Percentiles rank a stretch among this genome's conserved stretches.
Conservation (phyloP, 257 asterid species). For the Solanum appendiculatum region DNA sequence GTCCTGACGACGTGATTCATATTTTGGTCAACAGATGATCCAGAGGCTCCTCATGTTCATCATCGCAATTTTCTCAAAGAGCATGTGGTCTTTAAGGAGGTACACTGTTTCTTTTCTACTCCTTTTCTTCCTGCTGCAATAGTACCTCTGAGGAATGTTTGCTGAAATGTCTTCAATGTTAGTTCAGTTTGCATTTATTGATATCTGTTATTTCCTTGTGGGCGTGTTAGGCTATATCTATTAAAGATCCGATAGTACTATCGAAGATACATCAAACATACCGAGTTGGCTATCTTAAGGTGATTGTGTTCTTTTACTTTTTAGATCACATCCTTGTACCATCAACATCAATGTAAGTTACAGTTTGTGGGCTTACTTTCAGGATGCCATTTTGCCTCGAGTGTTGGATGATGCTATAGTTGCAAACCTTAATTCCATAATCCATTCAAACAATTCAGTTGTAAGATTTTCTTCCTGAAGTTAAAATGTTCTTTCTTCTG, state of each 20-base stretch:
- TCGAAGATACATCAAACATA: conserved; percentile 96
- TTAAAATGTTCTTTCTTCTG: not conserved
- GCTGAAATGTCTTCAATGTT: not conserved
- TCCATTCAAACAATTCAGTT: conserved; percentile 75
- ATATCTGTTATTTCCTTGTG: conserved; percentile 4
- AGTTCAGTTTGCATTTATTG: not conserved
- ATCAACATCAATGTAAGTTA: conserved; percentile 7
- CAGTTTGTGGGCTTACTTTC: conserved; percentile 21
- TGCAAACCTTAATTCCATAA: conserved; percentile 65
- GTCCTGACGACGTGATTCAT: conserved; percentile 3
- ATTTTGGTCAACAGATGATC: conserved; percentile 63
- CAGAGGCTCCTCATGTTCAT: conserved; percentile 53
- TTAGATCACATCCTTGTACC: not conserved
- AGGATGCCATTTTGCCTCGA: conserved; percentile 89
- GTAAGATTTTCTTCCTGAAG: conserved; percentile 35
- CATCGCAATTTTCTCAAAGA: conserved; percentile 86
- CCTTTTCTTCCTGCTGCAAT: not conserved
- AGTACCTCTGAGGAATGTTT: not conserved
- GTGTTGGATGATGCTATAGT: conserved; percentile 60
- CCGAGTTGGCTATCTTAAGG: conserved; percentile 90
- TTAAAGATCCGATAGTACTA: conserved; percentile 64
- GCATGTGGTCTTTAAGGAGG: conserved; percentile 92
- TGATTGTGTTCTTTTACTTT: conserved; percentile 13
- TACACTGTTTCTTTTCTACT: conserved; percentile 7
- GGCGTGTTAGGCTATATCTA: conserved; percentile 65